Evolutionary conservation across 345 rosid genomes (phyloP), one percentile per base, ranked within the genome.

Genomic region (Camelina hispida): DNA sequence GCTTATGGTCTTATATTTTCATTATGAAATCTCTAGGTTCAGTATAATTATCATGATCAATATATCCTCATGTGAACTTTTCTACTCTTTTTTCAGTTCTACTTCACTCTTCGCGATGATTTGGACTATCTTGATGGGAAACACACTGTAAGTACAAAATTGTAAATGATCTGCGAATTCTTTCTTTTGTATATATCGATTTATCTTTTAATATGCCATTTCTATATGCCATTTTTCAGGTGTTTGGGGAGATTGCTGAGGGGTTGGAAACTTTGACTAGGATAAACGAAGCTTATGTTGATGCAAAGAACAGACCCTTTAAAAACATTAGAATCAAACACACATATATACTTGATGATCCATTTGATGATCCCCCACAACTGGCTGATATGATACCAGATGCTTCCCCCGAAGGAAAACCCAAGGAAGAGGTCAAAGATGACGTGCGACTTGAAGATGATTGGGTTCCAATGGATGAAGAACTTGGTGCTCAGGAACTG

Each of bases 401-500:
- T 62, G 83, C 97, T 74, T 95, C 99, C 15, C 97, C 99, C 0
- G 96, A 89, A 79, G 97, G 98, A 71, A 95, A 88, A 67, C 97
- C 99, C 0, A 92, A 85, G 83, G 96, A 95, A 69, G 99, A 95
- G 91, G 91, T 84, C 75, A 87, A 86, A 13, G 85, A 86, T 80
- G 87, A 89, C 32, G 98, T 90, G 30, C 89, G 96, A 54, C 96
- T 95, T 79, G 99, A 95, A 84, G 98, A 90, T 83, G 99, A 89
- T 80, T 95, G 99, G 99, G 91, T 92, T 66, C 98, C 99, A 15
- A 70, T 95, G 86, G 99, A 95, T 76, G 98, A 95, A 76, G 82
- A 87, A 81, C 77, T 95, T 65, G 88, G 84, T 64, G 30, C 79
- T 13, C 76, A 75, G 4, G 94, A 95, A 62, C 85, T 95, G 61